phyloP scores from a whole-genome alignment of 2,329 filamentous ascomycete species.

The Aspergillus pseudoviridinutans region DNA sequence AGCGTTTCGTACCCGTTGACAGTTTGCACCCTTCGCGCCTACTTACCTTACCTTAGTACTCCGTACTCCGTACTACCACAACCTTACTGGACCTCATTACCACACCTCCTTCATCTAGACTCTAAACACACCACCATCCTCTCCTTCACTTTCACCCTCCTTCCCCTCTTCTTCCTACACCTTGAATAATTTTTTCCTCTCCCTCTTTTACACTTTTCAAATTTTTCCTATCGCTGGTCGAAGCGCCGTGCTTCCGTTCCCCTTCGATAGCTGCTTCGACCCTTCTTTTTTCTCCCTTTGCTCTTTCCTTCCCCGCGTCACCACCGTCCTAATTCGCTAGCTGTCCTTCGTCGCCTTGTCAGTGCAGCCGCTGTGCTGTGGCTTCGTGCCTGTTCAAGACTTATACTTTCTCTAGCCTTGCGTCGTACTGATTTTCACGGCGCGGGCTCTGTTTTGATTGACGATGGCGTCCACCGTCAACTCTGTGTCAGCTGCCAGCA shows the following conservation, averaged over 20 bases:
- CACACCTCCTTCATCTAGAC: neutral
- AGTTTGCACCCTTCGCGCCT: neutral
- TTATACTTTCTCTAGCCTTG: slow-evolving; percentile 24
- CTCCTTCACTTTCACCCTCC: slow-evolving; percentile 2
- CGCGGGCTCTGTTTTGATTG: slow-evolving; percentile 29
- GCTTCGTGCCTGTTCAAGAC: slow-evolving; percentile 27
- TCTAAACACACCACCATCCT: neutral
- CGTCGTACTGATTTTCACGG: slow-evolving; percentile 34
- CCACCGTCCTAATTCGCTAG: slow-evolving; percentile 10
- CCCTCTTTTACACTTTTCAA: slow-evolving; percentile 3
- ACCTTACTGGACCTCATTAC: neutral
- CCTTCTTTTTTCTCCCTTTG: slow-evolving; percentile 3
- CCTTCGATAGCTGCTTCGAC: slow-evolving; percentile 6
- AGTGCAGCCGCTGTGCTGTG: slow-evolving; percentile 39
- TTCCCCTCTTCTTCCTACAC: slow-evolving; percentile 2
- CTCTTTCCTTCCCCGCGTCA: slow-evolving; percentile 7
- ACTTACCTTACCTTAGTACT: neutral
- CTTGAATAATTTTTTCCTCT: slow-evolving; percentile 8
- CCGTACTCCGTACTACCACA: neutral
- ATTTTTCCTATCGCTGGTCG: slow-evolving; percentile 7
- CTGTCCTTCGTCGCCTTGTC: slow-evolving; percentile 16
- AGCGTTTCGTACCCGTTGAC: neutral
- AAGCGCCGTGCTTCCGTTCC: slow-evolving; percentile 12
- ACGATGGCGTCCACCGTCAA: slow-evolving; percentile 41
- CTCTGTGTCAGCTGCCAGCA: slow-evolving; percentile 33